Evolutionary conservation across 2,329 filamentous ascomycete genomes (phyloP), one percentile per base, ranked within the genome.

Genomic region (Aspergillus arachidicola): DNA sequence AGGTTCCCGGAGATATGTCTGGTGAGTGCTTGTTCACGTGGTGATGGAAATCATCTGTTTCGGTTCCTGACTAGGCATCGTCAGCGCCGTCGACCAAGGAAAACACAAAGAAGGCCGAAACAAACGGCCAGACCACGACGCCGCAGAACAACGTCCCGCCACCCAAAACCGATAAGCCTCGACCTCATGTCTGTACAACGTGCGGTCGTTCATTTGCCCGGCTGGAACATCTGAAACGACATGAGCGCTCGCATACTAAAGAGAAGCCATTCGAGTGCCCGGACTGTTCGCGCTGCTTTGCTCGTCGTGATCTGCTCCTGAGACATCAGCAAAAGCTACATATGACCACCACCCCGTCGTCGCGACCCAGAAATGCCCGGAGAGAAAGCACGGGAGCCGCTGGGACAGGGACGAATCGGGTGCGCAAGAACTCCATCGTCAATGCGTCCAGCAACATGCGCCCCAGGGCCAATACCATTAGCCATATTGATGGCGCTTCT

Each of bases 241-340:
- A 99, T 79, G 95, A 98, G 81, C 88, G 95, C 66, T 97, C 93
- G n/a, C 94, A 97, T 77, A 97, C 94, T 51, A 97, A 99, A 78
- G 94, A 99, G 81, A 99, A 99, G 83, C 95, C 95, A 1, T 99
- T 99, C 72, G 93, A 97, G 79, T 99, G 95, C 73, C 92, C 93
- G 32, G 93, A 98, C 78, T 99, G 95, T 79, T 87, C 92, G 43
- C 84, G 95, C 80, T 98, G 95, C 81, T 99, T 99, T 80, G 95
- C 95, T 64, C 89, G 95, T 65, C 89, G 95, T 69, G 95, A 99
- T 79, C 81, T 99, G 69, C 85, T 99, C 60, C 83, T 99, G 69
- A 89, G 95, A 64, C 95, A 99, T 80, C 95, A 99, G 84, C 95
- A 99, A 84, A 99, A 99, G 84, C 86, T 99, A 55, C 95, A 99